Evolutionary conservation across 2,329 filamentous ascomycete species (phyloP).

Genomic region (Epichloe sp.): DNA sequence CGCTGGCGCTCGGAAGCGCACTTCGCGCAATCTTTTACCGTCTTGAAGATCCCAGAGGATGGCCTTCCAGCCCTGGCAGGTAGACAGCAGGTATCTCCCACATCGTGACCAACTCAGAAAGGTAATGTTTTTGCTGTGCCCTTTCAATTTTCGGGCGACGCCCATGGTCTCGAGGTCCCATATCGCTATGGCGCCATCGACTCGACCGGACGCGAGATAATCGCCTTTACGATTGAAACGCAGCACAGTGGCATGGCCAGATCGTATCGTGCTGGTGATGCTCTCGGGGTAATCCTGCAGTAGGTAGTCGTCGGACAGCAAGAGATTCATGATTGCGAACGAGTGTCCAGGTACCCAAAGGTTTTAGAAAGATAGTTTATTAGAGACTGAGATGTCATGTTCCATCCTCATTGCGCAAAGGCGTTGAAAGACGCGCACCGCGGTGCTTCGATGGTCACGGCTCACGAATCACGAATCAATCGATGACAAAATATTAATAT

Average conservation of each 20-base stretch:
- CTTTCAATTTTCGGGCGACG: slow-evolving; percentile 83
- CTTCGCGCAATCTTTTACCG: slow-evolving; percentile 60
- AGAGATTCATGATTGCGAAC: slow-evolving; percentile 36
- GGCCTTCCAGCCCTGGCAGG: slow-evolving; percentile 92
- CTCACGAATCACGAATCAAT: not conserved
- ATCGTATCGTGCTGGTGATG: slow-evolving; percentile 74
- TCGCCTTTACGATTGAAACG: slow-evolving; percentile 94
- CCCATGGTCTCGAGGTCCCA: slow-evolving; percentile 98
- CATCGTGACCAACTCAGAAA: slow-evolving; percentile 91
- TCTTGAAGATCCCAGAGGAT: slow-evolving; percentile 83
- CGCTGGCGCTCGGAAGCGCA: slow-evolving; percentile 83
- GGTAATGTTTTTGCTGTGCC: slow-evolving; percentile 87
- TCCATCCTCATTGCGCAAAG: not conserved
- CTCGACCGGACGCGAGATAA: slow-evolving; percentile 83
- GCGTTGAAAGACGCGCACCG: not conserved
- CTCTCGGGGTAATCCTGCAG: slow-evolving; percentile 79
- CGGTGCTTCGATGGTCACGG: too few species aligned
- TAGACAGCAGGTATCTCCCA: slow-evolving; percentile 81
- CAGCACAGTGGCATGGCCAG: slow-evolving; percentile 50
- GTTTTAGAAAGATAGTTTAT: not conserved
- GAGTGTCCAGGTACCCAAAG: not conserved
- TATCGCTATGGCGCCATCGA: slow-evolving; percentile 87
- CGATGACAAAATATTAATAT: too few species aligned
- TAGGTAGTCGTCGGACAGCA: slow-evolving; percentile 50
- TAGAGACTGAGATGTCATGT: not conserved